These are phyloP conservation scores for Pseudogymnoascus sp. DNA, from an alignment of 2,329 filamentous ascomycete species.

Conservation along the genomic window DNA sequence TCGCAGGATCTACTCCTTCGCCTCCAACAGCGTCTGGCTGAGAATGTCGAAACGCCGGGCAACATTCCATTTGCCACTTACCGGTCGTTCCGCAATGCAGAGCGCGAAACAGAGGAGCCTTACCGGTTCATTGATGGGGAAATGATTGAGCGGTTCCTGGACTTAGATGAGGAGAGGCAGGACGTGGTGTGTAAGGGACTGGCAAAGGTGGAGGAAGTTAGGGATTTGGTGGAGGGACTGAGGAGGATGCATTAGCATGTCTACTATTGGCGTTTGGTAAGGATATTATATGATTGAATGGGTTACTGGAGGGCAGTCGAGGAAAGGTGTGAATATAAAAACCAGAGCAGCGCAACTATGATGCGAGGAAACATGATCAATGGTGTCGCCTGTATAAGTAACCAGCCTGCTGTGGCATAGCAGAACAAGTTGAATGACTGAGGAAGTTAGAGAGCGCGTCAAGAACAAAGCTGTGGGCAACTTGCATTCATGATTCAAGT, in stretches of 20 bases:
- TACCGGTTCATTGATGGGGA: slow-evolving; percentile 89
- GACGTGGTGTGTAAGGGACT: slow-evolving; percentile 45
- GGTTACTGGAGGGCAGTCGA: not conserved
- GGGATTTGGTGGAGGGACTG: slow-evolving; percentile 54
- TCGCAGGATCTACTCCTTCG: slow-evolving; percentile 75
- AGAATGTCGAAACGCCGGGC: slow-evolving; percentile 60
- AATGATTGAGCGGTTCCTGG: slow-evolving; percentile 76
- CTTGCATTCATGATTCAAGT: not conserved
- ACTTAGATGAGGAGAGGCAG: slow-evolving; percentile 53
- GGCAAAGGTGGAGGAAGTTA: slow-evolving; percentile 54
- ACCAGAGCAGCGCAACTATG: slow-evolving; percentile 46
- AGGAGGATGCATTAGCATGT: slow-evolving; percentile 47
- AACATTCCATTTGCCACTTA: slow-evolving; percentile 69
- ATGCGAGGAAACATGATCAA: slow-evolving; percentile 52
- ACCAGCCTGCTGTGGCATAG: slow-evolving; percentile 43
- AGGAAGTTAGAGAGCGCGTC: not conserved
- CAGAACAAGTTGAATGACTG: slow-evolving; percentile 38
- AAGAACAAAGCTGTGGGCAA: not conserved
- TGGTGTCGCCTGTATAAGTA: slow-evolving; percentile 38
- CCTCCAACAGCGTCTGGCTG: slow-evolving; percentile 65
- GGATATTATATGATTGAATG: not conserved
- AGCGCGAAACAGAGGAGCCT: slow-evolving; percentile 64
- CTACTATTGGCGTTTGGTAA: not conserved
- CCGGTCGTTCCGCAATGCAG: slow-evolving; percentile 71
- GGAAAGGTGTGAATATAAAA: not conserved